Evolutionary conservation across 768 basidiomycete genomes (phyloP).

Genomic region (Tulasnella sp.): DNA sequence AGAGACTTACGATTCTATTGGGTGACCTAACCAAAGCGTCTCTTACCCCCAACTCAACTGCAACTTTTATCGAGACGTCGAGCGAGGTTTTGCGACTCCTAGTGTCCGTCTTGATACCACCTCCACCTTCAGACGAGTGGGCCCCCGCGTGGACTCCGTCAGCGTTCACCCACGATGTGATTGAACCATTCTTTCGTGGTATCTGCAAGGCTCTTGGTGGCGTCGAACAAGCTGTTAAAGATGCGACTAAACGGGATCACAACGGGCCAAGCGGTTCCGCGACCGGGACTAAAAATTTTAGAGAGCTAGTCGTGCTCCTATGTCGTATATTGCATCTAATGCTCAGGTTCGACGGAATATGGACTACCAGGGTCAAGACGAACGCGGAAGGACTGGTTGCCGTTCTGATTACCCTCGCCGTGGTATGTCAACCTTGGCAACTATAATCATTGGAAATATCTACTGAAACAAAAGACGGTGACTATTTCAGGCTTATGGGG

Average conservation of each 20-base stretch:
- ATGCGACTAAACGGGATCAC: neutral
- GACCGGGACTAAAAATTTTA: neutral
- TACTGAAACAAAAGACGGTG: neutral
- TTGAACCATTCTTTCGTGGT: constrained; percentile 5
- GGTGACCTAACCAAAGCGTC: neutral
- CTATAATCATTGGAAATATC: neutral
- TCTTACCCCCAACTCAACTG: neutral
- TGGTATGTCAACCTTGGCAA: constrained; percentile 1
- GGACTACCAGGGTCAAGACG: constrained; percentile 10
- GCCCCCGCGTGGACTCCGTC: constrained; percentile 3
- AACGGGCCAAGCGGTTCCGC: neutral
- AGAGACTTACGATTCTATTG: constrained; percentile 13
- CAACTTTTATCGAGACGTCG: constrained; percentile 3
- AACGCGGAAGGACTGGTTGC: neutral
- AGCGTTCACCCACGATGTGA: neutral
- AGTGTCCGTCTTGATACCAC: constrained; percentile 4
- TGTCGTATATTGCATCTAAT: constrained; percentile 13
- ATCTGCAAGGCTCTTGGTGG: neutral
- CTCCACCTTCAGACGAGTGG: neutral
- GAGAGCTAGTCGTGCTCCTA: constrained; percentile 12
- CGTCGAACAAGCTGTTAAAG: constrained; percentile 2
- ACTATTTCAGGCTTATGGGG: neutral
- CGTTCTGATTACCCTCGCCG: constrained; percentile 1
- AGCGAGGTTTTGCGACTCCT: constrained; percentile 18
- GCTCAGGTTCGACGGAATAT: constrained; percentile 8